Conservation (phyloP, 345 rosid genomes). For the Bruguiera sexangula region DNA sequence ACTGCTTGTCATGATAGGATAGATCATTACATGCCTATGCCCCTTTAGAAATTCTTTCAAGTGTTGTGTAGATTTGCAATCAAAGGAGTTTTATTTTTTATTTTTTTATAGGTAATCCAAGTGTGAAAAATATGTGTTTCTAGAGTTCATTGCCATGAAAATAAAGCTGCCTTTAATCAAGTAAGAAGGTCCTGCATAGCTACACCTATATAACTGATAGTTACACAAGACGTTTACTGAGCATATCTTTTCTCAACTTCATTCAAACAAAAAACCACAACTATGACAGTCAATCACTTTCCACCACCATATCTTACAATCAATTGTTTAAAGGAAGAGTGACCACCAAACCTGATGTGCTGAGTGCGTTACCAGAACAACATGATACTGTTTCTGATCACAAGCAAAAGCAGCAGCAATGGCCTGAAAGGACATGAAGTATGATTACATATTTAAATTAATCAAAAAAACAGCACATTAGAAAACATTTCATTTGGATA, state of each 20-base stretch:
- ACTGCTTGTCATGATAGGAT: background rate
- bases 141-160: background rate
- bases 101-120: background rate
- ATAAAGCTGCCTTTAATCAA: background rate
- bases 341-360: constrained; percentile 58
- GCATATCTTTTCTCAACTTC: background rate
- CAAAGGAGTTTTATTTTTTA: background rate
- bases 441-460: background rate
- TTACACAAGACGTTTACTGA: background rate
- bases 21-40: too few relatives aligned
- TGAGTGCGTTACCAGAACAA: constrained; percentile 64
- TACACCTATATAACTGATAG: background rate
- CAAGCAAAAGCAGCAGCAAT: constrained; percentile 69
- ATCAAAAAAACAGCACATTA: background rate
- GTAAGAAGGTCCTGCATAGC: background rate
- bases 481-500: background rate
- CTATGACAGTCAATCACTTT: background rate
- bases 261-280: background rate
- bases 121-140: background rate
- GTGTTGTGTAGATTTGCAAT: too few relatives aligned
- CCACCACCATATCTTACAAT: too few relatives aligned
- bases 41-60: too few relatives aligned
- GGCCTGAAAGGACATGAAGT: constrained; percentile 44
- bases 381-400: constrained; percentile 49
- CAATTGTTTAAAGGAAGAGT: background rate